Evolutionary conservation across 352 stramenopile genomes (phyloP), one percentile per base, ranked within the genome.

Genomic region (Phytophthora uliginosa): DNA sequence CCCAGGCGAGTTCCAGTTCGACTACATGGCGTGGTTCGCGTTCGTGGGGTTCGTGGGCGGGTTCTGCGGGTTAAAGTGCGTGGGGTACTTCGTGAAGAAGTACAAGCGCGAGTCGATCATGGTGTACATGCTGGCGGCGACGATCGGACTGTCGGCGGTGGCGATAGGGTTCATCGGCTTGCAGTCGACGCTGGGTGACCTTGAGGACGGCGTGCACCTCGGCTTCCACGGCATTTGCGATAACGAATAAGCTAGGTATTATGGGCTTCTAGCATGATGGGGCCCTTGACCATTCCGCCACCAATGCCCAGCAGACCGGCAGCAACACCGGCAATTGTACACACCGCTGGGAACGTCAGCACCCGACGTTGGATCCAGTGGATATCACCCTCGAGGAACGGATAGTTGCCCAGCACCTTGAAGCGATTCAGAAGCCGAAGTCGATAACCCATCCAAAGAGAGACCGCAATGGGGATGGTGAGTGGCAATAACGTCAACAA

Each of bases 261-360:
- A 26, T 26, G 24, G 24, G 24, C 99, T 31, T 98, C 94, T 1
- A 99, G 88, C 97, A 99, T 99, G 58, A 99, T 89, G 1, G 97
- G 97, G 0, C 97, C 97, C 68, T 98, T 99, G 24, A 99, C 95
- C 81, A 99, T 99, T 45, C 97, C 98, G 50, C 97, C 98, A 50
- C 97, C 98, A 22, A 99, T 95, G 17, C 98, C 98, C 64, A 99
- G 92, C 42, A 99, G 84, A 15, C 97, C 97, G 12, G 97, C 97
- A 62, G 95, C 96, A 20, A 99, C 87, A 18, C 98, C 98, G 1
- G 97, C 97, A 17, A 99, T 82, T 45, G 93, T 89, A 59, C 96
- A 99, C 68, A 99, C 85, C 1, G 83, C 59, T 5, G 98, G 98
- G 83, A 99, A 99, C 4, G 97, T 69, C 24, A 98, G 78, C 2